Evolutionary conservation across 805 yeast species (phyloP).

Genomic region (Nakazawaea pomicola): DNA sequence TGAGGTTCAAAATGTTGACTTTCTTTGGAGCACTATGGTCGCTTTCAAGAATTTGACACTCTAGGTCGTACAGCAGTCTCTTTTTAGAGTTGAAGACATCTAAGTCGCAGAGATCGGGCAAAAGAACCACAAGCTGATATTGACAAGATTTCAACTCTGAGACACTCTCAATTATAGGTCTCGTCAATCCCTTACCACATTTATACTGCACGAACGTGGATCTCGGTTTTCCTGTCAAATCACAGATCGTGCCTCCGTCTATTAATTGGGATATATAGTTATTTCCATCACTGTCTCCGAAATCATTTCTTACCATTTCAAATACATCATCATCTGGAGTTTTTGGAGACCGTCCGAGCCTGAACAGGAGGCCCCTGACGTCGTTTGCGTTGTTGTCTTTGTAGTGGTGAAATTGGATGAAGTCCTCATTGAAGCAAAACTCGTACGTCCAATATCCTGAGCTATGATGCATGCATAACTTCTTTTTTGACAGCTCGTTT

Average conservation of each 20-base stretch:
- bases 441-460: slow-evolving; percentile 15
- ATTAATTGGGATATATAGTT: slow-evolving; percentile 24
- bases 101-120: slow-evolving; percentile 22
- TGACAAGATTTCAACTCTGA: slow-evolving; percentile 28
- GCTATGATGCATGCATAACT: slow-evolving; percentile 1
- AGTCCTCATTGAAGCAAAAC: slow-evolving; percentile 8
- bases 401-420: slow-evolving; percentile 12
- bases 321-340: slow-evolving; percentile 19
- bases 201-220: slow-evolving; percentile 21
- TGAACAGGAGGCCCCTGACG: slow-evolving; percentile 13
- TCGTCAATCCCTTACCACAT: slow-evolving; percentile 18
- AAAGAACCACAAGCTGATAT: slow-evolving; percentile 20
- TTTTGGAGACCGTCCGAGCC: slow-evolving; percentile 16
- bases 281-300: slow-evolving; percentile 16
- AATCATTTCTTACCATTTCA: slow-evolving; percentile 16
- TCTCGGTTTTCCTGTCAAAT: slow-evolving; percentile 26
- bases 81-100: slow-evolving; percentile 16
- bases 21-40: background rate
- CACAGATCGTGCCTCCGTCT: slow-evolving; percentile 27
- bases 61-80: slow-evolving; percentile 14
- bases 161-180: slow-evolving; percentile 19
- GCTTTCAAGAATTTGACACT: slow-evolving; percentile 17
- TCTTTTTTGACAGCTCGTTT: background rate
- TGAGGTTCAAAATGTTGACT: background rate
- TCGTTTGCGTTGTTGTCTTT: background rate